Percentiles rank a stretch among this genome's conserved stretches.
These are phyloP conservation scores for Kodamaea neixiangensis DNA, from an alignment of 805 yeast genomes.

Conservation along the genomic window DNA sequence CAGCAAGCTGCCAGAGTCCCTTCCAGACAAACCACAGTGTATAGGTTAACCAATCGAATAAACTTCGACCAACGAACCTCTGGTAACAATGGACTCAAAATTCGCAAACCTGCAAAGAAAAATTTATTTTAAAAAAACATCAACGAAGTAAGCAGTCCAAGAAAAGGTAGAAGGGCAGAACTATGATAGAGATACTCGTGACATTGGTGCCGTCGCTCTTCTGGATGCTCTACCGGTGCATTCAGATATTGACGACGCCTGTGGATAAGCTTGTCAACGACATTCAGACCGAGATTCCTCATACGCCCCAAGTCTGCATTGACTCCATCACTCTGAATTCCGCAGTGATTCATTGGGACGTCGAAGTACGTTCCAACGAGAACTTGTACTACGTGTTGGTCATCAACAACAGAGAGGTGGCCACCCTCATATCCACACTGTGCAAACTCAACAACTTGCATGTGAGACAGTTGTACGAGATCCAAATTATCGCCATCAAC, in stretches of 20 bases:
- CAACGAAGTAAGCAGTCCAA: neutral
- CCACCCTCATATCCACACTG: conserved; percentile 35
- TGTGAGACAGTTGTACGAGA: conserved; percentile 30
- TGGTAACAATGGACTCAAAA: neutral
- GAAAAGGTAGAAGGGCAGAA: neutral
- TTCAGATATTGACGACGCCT: conserved; percentile 43
- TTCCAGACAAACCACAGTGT: too few species aligned
- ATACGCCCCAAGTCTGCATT: conserved; percentile 54
- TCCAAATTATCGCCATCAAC: conserved; percentile 40
- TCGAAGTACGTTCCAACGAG: conserved; percentile 30
- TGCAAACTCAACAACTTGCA: conserved; percentile 35
- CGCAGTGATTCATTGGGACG: conserved; percentile 60
- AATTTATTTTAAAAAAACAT: neutral
- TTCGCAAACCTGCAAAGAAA: neutral
- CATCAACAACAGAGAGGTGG: conserved; percentile 38
- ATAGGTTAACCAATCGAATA: neutral
- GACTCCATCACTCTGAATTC: conserved; percentile 50
- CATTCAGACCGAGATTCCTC: conserved; percentile 56
- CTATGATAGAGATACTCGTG: conserved; percentile 27
- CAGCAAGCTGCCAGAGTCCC: too few species aligned
- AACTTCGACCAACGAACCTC: neutral
- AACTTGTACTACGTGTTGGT: conserved; percentile 33
- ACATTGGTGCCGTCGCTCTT: conserved; percentile 33
- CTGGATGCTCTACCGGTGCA: conserved; percentile 44
- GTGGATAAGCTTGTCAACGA: conserved; percentile 47